These are phyloP conservation scores for Rubus idaeus DNA, from an alignment of 306 rosid species.

Conservation along the genomic window DNA sequence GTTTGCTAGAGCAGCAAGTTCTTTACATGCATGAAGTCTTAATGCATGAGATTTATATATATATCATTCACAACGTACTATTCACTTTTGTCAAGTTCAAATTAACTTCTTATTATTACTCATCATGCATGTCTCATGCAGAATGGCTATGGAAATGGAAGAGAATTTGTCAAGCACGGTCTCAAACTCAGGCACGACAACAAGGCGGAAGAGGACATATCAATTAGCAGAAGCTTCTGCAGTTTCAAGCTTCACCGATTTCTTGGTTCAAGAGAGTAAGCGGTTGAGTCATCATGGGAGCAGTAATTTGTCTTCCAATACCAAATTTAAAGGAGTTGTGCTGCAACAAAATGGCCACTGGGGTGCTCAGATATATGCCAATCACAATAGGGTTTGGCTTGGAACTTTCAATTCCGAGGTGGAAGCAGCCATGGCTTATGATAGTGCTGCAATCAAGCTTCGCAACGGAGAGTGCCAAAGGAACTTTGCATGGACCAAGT, in stretches of 20 bases:
- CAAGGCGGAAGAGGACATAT: neutral
- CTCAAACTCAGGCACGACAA: neutral
- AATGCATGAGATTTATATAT: no score
- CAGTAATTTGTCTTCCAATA: neutral
- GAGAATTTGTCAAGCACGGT: constrained; percentile 31
- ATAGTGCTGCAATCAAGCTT: constrained; percentile 41
- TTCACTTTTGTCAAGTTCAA: no score
- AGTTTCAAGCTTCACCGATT: constrained; percentile 20
- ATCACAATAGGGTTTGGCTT: constrained; percentile 33
- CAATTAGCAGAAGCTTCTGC: constrained; percentile 18
- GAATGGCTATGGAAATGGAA: constrained; percentile 22
- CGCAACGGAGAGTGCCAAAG: constrained; percentile 24
- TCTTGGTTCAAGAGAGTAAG: constrained; percentile 10
- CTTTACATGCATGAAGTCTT: no score
- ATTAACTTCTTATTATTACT: no score
- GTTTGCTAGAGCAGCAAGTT: no score
- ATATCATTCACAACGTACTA: no score
- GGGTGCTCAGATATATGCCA: constrained; percentile 43
- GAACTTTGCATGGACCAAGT: constrained; percentile 35
- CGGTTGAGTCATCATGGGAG: neutral
- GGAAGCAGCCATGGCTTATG: constrained; percentile 43
- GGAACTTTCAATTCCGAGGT: constrained; percentile 36
- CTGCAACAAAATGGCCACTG: constrained; percentile 35
- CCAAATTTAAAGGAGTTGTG: constrained; percentile 31
- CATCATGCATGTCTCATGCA: neutral